A percentile compares a stretch with the other conserved stretches of the same genome.
Conservation (phyloP, 176 grass and related monocot genomes). For the Carex cristatella region DNA sequence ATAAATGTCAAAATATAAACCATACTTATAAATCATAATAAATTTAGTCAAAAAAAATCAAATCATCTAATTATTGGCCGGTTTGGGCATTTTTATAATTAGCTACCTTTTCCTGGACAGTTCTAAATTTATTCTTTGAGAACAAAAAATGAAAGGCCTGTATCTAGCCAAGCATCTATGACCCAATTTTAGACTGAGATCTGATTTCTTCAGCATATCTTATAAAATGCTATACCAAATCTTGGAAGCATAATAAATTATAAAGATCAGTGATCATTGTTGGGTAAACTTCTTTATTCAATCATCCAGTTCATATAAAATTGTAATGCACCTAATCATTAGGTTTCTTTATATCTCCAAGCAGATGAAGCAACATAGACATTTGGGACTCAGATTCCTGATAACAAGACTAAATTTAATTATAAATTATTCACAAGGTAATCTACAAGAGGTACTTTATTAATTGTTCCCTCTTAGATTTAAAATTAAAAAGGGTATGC, state of each 20-base stretch:
- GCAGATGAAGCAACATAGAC: neutral
- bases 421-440: neutral
- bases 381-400: neutral
- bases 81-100: too few species aligned
- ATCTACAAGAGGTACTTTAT: neutral
- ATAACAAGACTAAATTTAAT: neutral
- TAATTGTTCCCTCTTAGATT: neutral
- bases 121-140: neutral
- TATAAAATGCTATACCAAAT: neutral
- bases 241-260: neutral
- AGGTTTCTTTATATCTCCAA: neutral
- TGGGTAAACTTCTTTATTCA: neutral
- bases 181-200: neutral
- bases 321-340: neutral
- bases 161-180: neutral
- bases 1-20: too few species aligned
- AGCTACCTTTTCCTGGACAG: too few species aligned
- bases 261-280: neutral
- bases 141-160: neutral
- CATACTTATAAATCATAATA: too few species aligned
- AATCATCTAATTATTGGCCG: too few species aligned
- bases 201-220: neutral
- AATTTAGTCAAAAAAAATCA: too few species aligned
- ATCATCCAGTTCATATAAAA: neutral
- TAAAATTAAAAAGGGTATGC: conserved; percentile 42